Percentiles rank a stretch among this genome's conserved stretches.
These are phyloP conservation scores for Begonia peltatifolia DNA, from an alignment of 306 rosid genomes.

Conservation along the genomic window DNA sequence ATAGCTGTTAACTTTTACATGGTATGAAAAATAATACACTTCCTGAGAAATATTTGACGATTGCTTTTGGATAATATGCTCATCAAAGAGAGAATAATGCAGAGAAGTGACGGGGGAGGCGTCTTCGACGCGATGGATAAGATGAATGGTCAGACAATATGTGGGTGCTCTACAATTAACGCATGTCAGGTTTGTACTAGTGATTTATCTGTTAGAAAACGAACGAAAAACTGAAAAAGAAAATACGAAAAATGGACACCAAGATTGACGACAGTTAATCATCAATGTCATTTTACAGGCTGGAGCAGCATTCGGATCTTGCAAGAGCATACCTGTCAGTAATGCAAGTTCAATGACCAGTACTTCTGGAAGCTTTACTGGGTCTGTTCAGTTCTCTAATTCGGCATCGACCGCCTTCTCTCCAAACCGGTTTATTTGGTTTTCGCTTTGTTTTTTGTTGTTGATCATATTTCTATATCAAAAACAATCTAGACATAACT, in stretches of 20 bases:
- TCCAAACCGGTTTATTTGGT: conserved; percentile 18
- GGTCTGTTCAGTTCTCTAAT: conserved; percentile 67
- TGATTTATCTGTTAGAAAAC: conserved; percentile 7
- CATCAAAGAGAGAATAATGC: conserved; percentile 23
- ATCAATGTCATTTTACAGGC: conserved; percentile 33
- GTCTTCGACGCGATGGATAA: conserved; percentile 68
- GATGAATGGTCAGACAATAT: conserved; percentile 61
- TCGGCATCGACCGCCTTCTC: conserved; percentile 39
- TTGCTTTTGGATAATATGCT: conserved; percentile 13
- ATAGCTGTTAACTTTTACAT: conserved; percentile 91
- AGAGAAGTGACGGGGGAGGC: conserved; percentile 97
- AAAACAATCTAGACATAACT: conserved; percentile 6
- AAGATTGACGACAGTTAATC: no score
- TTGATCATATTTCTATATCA: conserved; percentile 17
- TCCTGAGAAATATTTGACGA: background rate
- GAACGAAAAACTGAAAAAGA: no score
- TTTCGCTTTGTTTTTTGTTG: conserved; percentile 28
- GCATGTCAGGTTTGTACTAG: conserved; percentile 72
- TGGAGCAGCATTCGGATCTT: conserved; percentile 73
- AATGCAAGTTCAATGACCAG: conserved; percentile 36
- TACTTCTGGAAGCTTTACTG: conserved; percentile 65
- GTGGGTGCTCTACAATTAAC: conserved; percentile 64
- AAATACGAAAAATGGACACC: no score
- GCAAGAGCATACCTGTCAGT: conserved; percentile 63
- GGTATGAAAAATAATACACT: conserved; percentile 29